A percentile compares a stretch with the other conserved stretches of the same genome.
These are phyloP conservation scores for Nemania diffusa DNA, from an alignment of 2,329 filamentous ascomycete species.

Conservation along the genomic window DNA sequence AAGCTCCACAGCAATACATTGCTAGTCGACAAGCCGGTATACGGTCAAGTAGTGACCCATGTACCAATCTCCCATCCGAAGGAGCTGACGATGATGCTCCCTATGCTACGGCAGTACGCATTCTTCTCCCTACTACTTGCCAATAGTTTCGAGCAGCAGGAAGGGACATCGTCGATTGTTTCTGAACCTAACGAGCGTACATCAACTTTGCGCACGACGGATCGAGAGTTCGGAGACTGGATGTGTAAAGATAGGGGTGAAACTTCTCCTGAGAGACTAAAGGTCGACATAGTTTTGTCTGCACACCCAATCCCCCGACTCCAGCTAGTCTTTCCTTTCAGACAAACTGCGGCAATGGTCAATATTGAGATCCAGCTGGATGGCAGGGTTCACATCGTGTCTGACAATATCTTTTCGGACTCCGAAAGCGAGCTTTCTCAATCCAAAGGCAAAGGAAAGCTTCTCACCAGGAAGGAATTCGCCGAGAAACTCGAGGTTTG, in stretches of 20 bases:
- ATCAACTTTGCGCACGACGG: constrained; percentile 38
- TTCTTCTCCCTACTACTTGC: constrained; percentile 73
- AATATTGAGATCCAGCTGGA: constrained; percentile 69
- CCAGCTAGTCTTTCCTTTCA: constrained; percentile 65
- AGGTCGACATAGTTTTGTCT: constrained; percentile 63
- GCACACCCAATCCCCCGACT: constrained; percentile 61
- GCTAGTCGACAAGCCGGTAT: constrained; percentile 77
- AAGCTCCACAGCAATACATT: constrained; percentile 68
- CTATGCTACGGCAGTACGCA: constrained; percentile 78
- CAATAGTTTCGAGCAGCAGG: constrained; percentile 64
- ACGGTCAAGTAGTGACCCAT: constrained; percentile 72
- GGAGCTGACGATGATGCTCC: constrained; percentile 79
- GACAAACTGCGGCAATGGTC: constrained; percentile 60
- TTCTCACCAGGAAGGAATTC: constrained; percentile 33
- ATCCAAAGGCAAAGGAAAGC: constrained; percentile 26
- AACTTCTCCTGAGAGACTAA: constrained; percentile 28
- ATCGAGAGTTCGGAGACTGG: constrained; percentile 40
- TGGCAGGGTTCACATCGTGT: constrained; percentile 66
- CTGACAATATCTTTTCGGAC: constrained; percentile 63
- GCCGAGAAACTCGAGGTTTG: constrained; percentile 42
- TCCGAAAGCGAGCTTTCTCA: constrained; percentile 16
- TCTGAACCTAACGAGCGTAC: constrained; percentile 33
- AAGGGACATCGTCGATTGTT: constrained; percentile 42
- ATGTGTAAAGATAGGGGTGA: constrained; percentile 30
- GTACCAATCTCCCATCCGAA: constrained; percentile 82